Evolutionary conservation across 1,284 basidiomycete genomes (phyloP), one percentile per base, ranked within the genome.

Genomic region (Pseudozyma thailandica): DNA sequence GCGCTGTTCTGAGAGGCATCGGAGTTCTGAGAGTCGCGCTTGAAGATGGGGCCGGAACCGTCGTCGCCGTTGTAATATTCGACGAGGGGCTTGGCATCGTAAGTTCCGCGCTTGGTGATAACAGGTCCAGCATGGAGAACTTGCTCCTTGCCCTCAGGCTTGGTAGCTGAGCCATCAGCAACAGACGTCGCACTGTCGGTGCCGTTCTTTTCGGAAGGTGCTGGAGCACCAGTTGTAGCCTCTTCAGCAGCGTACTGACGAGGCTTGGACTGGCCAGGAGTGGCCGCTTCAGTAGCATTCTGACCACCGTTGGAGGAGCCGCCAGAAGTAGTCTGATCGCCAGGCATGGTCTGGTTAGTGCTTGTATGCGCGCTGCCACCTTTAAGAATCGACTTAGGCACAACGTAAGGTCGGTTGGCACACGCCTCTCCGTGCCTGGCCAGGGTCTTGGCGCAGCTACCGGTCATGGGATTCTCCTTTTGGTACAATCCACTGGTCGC

Each of bases 391-490:
- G 64, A 48, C 10, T 50, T 23, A 4, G 65, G 65, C 25, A 69
- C 59, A 16, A 69, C 42, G 55, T 69, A 69, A 20, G 65, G 65
- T 18, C 65, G 46, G 49, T 54, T 55, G 20, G 54, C 65, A 28
- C 65, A 69, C 2, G n/a, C 16, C 38, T 69, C 59, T 21, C 65
- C 65, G 26, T 61, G 58, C 7, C 59, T 41, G 15, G 65, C 59
- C 35, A 69, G 39, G 8, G 58, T 47, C 65, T 62, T 69, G 26
- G 65, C 65, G 41, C 59, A 69, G 15, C 59, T 54, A 6, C 65
- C 65, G 30, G 51, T 37, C 15, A 62, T 43, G 4, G 65, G 65
- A 42, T 62, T 31, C 33, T 30, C 8, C 10, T 31, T 31, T 26
- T 54, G 50, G 55, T 69, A 69, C 28, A 69, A 37, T 44, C 59